Evolutionary conservation across 192 early-diverging fungal genomes (phyloP).

Genomic region (Coemansia sp.): DNA sequence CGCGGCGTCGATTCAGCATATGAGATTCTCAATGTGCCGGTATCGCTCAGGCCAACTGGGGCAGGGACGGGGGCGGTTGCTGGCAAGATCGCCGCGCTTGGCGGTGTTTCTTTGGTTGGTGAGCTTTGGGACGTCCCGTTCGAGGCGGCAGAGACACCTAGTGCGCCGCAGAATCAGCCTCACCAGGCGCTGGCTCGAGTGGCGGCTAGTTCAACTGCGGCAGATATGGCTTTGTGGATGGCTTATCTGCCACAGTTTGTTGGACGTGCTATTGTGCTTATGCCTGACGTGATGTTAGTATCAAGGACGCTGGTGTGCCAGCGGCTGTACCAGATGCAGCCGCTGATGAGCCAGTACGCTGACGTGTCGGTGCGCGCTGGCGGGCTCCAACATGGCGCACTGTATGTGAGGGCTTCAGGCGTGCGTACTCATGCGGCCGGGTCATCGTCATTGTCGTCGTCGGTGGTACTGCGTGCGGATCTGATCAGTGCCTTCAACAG

Average conservation of each 20-base stretch:
- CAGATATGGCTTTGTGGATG: constrained; percentile 42
- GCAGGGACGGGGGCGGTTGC: neutral
- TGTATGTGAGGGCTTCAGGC: constrained; percentile 18
- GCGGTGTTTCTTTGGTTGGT: constrained; percentile 16
- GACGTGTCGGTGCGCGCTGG: constrained; percentile 37
- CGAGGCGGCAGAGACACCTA: constrained; percentile 15
- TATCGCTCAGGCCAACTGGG: constrained; percentile 14
- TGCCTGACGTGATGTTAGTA: constrained; percentile 50
- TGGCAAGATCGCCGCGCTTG: neutral
- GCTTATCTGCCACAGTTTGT: constrained; percentile 42
- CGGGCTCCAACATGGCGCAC: constrained; percentile 10
- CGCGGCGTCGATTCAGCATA: constrained; percentile 36
- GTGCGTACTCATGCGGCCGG: constrained; percentile 7
- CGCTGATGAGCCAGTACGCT: constrained; percentile 56
- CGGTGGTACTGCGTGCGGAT: constrained; percentile 17
- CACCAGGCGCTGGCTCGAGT: constrained; percentile 35
- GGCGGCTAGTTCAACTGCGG: constrained; percentile 32
- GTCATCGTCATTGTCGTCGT: neutral
- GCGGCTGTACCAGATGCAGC: constrained; percentile 57
- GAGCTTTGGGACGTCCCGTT: constrained; percentile 50
- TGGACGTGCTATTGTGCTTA: constrained; percentile 40
- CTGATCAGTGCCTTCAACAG: constrained; percentile 40
- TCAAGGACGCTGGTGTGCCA: constrained; percentile 52
- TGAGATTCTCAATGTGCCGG: constrained; percentile 45
- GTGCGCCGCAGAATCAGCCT: neutral